These are phyloP conservation scores for Cenococcum geophilum DNA, from an alignment of 495 filamentous ascomycete genomes.

Conservation along the genomic window DNA sequence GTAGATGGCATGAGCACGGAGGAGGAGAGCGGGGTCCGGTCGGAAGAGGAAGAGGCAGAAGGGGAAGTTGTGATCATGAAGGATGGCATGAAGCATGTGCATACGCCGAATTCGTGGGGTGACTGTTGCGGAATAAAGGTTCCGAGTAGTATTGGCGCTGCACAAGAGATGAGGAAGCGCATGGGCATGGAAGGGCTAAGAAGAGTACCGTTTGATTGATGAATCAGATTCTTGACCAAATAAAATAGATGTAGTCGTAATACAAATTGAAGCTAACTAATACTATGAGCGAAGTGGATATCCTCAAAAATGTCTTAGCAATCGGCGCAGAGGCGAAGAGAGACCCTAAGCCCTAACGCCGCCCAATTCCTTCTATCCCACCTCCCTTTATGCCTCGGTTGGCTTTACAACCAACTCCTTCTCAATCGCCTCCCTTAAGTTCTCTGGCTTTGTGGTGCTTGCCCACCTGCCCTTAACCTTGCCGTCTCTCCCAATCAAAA, in stretches of 20 bases:
- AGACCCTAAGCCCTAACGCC: too few relatives aligned
- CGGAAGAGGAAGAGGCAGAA: conserved; percentile 46
- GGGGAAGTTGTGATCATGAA: conserved; percentile 54
- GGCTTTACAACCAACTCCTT: conserved; percentile 52
- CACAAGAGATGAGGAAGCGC: conserved; percentile 76
- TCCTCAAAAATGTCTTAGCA: too few relatives aligned
- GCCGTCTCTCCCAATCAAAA: conserved; percentile 79
- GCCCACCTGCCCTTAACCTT: conserved; percentile 77
- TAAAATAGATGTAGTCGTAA: neutral
- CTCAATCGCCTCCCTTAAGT: conserved; percentile 64
- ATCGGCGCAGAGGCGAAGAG: too few relatives aligned
- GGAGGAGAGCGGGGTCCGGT: conserved; percentile 40
- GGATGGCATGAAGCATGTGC: conserved; percentile 62
- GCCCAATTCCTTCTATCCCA: too few relatives aligned
- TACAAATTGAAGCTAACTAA: too few relatives aligned
- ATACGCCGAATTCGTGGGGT: conserved; percentile 69
- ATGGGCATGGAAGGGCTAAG: conserved; percentile 58
- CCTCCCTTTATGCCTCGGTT: neutral
- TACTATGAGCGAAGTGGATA: too few relatives aligned
- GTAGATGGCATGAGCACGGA: conserved; percentile 71
- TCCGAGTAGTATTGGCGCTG: conserved; percentile 83
- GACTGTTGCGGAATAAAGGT: conserved; percentile 99
- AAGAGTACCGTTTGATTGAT: conserved; percentile 85
- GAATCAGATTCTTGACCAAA: neutral
- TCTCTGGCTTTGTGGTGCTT: conserved; percentile 78